Percentiles rank a stretch among this genome's conserved stretches.
These are phyloP conservation scores for Dichomitus squalens DNA, from an alignment of 1,284 basidiomycete genomes.

Conservation along the genomic window DNA sequence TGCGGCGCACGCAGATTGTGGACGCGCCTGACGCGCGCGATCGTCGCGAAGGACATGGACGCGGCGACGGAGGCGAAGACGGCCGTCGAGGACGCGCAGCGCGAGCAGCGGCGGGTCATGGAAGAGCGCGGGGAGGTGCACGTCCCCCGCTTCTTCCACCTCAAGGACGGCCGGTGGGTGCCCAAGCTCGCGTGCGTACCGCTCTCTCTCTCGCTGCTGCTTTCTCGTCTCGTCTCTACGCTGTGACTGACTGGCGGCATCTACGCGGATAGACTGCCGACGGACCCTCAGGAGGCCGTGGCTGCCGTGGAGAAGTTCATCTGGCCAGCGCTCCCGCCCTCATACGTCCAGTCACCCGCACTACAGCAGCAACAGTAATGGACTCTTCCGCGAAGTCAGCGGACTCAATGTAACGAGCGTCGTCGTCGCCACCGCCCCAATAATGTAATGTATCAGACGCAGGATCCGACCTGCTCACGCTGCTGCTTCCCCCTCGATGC, in stretches of 20 bases:
- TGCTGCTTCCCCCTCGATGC: background rate
- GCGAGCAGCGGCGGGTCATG: slow-evolving; percentile 76
- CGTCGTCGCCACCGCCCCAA: background rate
- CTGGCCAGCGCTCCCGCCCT: slow-evolving; percentile 41
- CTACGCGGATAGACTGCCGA: slow-evolving; percentile 80
- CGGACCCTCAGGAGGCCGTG: slow-evolving; percentile 67
- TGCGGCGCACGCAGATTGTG: slow-evolving; percentile 53
- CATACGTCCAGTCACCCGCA: slow-evolving; percentile 9
- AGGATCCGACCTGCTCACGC: background rate
- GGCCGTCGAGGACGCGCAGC: slow-evolving; percentile 90
- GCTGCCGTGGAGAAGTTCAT: slow-evolving; percentile 63
- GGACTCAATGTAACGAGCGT: background rate
- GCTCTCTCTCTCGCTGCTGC: background rate
- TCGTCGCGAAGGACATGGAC: slow-evolving; percentile 89
- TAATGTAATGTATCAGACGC: slow-evolving; percentile 6
- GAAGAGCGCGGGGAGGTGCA: slow-evolving; percentile 76
- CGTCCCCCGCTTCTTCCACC: slow-evolving; percentile 82
- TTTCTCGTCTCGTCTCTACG: background rate
- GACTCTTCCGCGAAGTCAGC: background rate
- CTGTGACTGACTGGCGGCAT: background rate
- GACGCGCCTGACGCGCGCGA: slow-evolving; percentile 86
- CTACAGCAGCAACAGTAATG: background rate
- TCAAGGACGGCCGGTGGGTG: slow-evolving; percentile 73
- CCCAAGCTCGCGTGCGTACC: slow-evolving; percentile 71
- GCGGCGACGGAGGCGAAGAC: slow-evolving; percentile 91